These are phyloP conservation scores for Claviceps sp. DNA, from an alignment of 2,329 filamentous ascomycete genomes.

Conservation along the genomic window DNA sequence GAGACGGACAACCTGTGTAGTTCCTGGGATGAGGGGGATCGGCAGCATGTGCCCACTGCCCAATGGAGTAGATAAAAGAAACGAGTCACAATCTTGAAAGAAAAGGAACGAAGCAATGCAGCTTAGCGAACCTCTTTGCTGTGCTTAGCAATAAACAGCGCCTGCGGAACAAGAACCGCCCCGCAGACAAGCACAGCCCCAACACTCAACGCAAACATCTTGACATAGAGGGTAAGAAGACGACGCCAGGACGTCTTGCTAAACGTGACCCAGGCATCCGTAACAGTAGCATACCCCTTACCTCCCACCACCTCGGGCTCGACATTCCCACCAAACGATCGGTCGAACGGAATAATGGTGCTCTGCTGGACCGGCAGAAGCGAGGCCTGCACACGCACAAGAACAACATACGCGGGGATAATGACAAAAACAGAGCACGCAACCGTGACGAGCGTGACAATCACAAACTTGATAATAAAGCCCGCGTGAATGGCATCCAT, in stretches of 20 bases:
- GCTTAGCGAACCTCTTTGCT: constrained; percentile 2
- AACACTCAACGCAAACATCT: constrained; percentile 47
- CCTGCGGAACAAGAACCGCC: constrained; percentile 36
- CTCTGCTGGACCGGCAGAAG: constrained; percentile 71
- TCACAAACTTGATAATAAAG: constrained; percentile 26
- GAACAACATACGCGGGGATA: constrained; percentile 62
- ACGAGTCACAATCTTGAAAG: background rate
- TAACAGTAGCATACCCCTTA: constrained; percentile 54
- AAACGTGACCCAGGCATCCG: constrained; percentile 71
- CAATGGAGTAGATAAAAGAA: background rate
- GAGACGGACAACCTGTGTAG: too few species aligned
- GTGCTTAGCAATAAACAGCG: constrained; percentile 25
- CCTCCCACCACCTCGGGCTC: constrained; percentile 63
- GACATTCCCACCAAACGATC: constrained; percentile 66
- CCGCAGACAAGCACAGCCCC: constrained; percentile 31
- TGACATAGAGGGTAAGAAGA: constrained; percentile 61
- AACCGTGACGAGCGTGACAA: constrained; percentile 32
- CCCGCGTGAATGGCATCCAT: constrained; percentile 16
- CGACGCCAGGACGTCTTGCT: constrained; percentile 58
- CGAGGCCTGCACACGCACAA: constrained; percentile 75
- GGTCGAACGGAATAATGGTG: constrained; percentile 81
- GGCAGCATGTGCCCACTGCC: background rate
- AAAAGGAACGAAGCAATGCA: background rate
- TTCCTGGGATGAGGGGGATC: too few species aligned
- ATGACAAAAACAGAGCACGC: constrained; percentile 47